Evolutionary conservation across 495 filamentous ascomycete genomes (phyloP).

Genomic region (Xylaria longipes): DNA sequence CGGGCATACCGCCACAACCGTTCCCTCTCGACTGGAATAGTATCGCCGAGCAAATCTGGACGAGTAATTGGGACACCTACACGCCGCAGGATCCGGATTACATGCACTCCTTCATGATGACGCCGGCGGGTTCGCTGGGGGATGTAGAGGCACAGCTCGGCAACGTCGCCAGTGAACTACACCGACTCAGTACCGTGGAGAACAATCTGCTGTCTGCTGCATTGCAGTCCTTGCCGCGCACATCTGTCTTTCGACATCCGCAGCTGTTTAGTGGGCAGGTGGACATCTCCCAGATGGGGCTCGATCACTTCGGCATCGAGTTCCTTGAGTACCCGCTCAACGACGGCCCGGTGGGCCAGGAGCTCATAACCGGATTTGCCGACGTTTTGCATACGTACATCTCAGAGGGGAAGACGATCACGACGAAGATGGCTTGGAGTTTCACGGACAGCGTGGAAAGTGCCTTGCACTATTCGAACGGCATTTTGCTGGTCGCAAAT

Average conservation of each 20-base stretch:
- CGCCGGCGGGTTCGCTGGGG: conserved; percentile 16
- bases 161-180: background rate
- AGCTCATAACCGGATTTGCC: background rate
- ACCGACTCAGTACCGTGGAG: background rate
- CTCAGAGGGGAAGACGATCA: background rate
- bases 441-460: background rate
- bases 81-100: conserved; percentile 8
- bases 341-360: background rate
- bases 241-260: background rate
- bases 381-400: background rate
- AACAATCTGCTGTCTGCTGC: background rate
- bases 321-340: conserved; percentile 6
- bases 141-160: conserved; percentile 9
- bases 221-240: background rate
- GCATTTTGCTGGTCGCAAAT: background rate
- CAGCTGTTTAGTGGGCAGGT: background rate
- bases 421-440: conserved; percentile 7
- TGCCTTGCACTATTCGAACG: background rate
- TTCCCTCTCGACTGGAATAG: background rate
- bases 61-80: conserved; percentile 10
- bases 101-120: conserved; percentile 24
- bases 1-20: background rate
- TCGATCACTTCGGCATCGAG: conserved; percentile 4
- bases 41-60: conserved; percentile 12
- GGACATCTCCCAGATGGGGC: background rate